Base-by-base conservation (phyloP, 73 alveolate species). In the Uronychia binucleata region DNA sequence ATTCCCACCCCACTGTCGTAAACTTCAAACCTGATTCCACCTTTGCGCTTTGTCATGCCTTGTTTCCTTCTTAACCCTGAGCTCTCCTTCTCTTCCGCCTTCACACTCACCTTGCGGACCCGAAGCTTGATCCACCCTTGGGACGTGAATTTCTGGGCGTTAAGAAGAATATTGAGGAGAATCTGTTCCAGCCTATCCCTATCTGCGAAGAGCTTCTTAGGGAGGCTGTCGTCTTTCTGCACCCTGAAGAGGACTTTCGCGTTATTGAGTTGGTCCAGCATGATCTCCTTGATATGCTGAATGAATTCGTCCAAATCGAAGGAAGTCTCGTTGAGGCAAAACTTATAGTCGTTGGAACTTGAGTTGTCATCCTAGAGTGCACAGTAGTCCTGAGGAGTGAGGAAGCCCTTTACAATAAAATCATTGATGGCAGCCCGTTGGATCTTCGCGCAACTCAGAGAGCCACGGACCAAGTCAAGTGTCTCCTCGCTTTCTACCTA, bases 1-100 rank as follows among this genome's bases (percentile, higher is more conserved):
- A 85, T 85, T 0, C 91, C 91, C 11, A 77, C 29, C 25, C 91
- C 91, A 26, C 82, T 31, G 33, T 85, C 91, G 0, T 28, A 1
- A 33, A 85, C 77, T 57, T 85, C 86, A 77, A 85, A 85, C 81
- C 57, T 77, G 1, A 77, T 86, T 46, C 1, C 75, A n/a, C n/a
- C n/a, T n/a, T n/a, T n/a, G n/a, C n/a, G n/a, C n/a, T n/a, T n/a
- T n/a, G n/a, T n/a, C n/a, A n/a, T n/a, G n/a, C n/a, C n/a, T n/a
- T n/a, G n/a, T n/a, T n/a, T n/a, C n/a, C n/a, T n/a, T n/a, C n/a
- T n/a, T n/a, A n/a, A n/a, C n/a, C n/a, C n/a, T n/a, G n/a, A n/a
- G n/a, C n/a, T n/a, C n/a, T n/a, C n/a, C n/a, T n/a, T n/a, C n/a
- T n/a, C n/a, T n/a, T n/a, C n/a, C n/a, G n/a, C n/a, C n/a, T n/a